Conservation (phyloP, 345 rosid species). For the Firmiana major region DNA sequence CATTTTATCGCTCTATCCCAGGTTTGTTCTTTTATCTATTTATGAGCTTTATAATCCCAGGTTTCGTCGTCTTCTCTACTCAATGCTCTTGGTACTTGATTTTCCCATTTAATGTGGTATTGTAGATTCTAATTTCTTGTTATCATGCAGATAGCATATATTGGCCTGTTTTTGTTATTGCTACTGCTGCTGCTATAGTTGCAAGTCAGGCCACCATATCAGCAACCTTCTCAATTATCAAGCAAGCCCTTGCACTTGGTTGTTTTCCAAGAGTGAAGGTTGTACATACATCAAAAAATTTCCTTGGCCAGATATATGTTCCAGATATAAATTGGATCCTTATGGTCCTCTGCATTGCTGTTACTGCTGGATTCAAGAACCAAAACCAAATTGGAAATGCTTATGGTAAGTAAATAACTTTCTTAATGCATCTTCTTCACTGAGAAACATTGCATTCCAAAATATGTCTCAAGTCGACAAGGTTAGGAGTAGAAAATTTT, state of each 20-base stretch:
- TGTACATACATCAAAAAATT: conserved; percentile 75
- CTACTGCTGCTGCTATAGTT: conserved; percentile 68
- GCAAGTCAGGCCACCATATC: conserved; percentile 84
- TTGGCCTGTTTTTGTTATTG: conserved; percentile 66
- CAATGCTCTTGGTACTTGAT: neutral
- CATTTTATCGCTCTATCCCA: conserved; percentile 87
- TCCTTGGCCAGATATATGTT: conserved; percentile 60
- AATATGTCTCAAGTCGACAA: neutral
- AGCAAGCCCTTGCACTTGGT: conserved; percentile 76
- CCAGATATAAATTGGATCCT: conserved; percentile 82
- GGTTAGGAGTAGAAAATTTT: neutral
- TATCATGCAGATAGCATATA: conserved; percentile 47
- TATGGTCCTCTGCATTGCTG: conserved; percentile 68
- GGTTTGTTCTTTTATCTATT: conserved; percentile 33
- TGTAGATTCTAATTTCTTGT: conserved; percentile 18
- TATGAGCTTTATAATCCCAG: neutral
- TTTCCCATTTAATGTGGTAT: neutral
- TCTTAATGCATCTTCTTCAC: neutral
- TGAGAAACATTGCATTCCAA: neutral
- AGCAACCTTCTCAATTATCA: conserved; percentile 71
- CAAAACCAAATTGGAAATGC: conserved; percentile 79
- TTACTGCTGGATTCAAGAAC: conserved; percentile 67
- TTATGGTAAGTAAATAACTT: conserved; percentile 45
- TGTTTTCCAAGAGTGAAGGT: conserved; percentile 81
- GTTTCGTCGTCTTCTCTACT: too few species aligned